Base-by-base conservation (phyloP, 2,329 filamentous ascomycete genomes). In the Truncatella angustata region DNA sequence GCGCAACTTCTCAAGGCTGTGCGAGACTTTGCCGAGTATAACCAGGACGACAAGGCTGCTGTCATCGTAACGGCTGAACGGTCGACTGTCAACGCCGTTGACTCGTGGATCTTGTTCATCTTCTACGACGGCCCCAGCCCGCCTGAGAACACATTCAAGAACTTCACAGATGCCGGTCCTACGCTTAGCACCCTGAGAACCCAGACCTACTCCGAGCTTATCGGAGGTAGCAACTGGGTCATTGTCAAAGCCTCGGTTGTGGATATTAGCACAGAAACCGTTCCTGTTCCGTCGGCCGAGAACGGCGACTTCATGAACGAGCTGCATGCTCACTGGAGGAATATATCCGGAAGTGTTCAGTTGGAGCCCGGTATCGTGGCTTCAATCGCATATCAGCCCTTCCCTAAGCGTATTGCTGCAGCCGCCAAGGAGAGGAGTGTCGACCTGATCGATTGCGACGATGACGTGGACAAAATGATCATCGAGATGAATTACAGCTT, bases 41-140 rank as follows among this genome's bases (percentile, higher is more conserved):
- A 82, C 61, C 68, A 72, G 0, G 82, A 86, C 56, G 71, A 77
- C 57, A 82, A 81, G 61, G 83, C 82, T 0, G 80, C 76, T 5
- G 75, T 86, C 37, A 85, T 86, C 54, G 68, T 80, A 26, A 85
- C 81, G 0, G 73, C 75, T 4, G 73, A 81, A 56, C 70, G 76
- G 16, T 71, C 72, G 2, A 63, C 66, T 2, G 61, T 74, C 5
- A 68, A 71, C 24, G 56, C 75, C 1, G 58, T 82, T 49, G 73
- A 84, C 56, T 71, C 76, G 5, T 84, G 80, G 79, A 75, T 82
- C 53, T 68, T 86, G 53, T 85, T 86, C 66, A 64, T 83, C 35
- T 85, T 85, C 69, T 86, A 85, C 62, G 80, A 86, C 62, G 84
- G 79, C 3, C 70, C 73, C 0, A 63, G 65, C 20, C 75, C 77